Base-by-base conservation (phyloP, 257 asterid species). In the Jacaranda copaia region DNA sequence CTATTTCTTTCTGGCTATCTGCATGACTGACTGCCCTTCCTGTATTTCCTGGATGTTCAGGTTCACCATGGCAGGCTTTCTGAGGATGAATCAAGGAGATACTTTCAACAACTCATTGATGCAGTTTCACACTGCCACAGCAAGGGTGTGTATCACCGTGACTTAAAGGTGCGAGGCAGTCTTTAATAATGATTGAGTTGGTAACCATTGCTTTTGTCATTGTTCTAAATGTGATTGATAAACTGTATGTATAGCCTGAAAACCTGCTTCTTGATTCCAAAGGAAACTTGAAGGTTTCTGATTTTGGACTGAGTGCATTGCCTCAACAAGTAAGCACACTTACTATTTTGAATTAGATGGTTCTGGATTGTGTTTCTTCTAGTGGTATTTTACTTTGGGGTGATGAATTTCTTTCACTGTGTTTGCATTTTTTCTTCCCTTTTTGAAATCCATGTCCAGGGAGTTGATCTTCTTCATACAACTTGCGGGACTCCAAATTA, bases 401-500 rank as follows among this genome's bases (percentile, higher is more conserved):
- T 73, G 63, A 40, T 48, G 18, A 56, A 52, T 71, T 55, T 55
- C 68, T 60, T 77, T 43, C 36, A 74, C 55, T 40, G 20, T 20
- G 51, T 73, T 18, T 40, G 6, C 70, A 42, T 64, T 43, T 40
- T 68, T 71, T 72, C 53, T 52, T 58, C 63, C 81, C 43, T 61
- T 66, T 36, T 16, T 60, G 68, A 42, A 83, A 78, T 72, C 59
- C 80, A 40, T 73, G 55, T 76, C 64, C 91, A 94, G 99, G 99
- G 99, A 69, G 97, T 88, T 74, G 91, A 90, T 72, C 90, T 94
- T 85, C 99, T 94, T 76, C 93, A 94, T 86, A 94, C 98, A 65
- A 88, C 97, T 78, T 94, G 99, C 18, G 99, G 99, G 56, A 94
- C 97, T 84, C 99, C 99, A 84, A 92, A 89, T 84, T 92, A 91